Base-by-base conservation (phyloP, 768 basidiomycete species). In the Serendipita sp. region DNA sequence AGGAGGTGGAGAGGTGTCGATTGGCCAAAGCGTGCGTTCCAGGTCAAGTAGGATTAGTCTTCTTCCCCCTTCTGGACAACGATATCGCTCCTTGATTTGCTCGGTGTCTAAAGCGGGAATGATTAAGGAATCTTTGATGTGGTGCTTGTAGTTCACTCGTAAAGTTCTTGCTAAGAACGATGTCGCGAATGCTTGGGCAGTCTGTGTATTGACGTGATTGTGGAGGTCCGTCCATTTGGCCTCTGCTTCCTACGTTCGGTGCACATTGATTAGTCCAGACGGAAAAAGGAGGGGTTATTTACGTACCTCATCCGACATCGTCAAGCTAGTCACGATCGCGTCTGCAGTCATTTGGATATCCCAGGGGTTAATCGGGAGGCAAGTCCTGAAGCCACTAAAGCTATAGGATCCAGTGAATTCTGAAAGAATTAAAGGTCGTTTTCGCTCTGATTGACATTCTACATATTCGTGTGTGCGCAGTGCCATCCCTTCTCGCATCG, bases 401-500 rank as follows among this genome's bases (percentile, higher is more conserved):
- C 83, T 86, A 70, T 92, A 92, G 3, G 84, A 84, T 10, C 91
- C 91, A 0, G 91, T 87, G 71, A 93, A 93, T 83, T 89, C 67
- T n/a, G 64, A 8, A 67, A 91, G 71, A 66, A 92, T 84, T 34
- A 92, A 79, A 0, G 87, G 85, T 62, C 88, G 75, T 66, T 81
- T 78, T 62, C 78, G 70, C 63, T 71, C 83, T 69, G 88, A 85
- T 71, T 91, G 91, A 69, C 88, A 91, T 72, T 89, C 87, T 10
- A 93, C 88, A 70, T 82, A 91, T 71, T 91, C 88, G 70, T 90
- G 88, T 1, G 85, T 84, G 52, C 86, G 77, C 62, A 91, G 73
- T 8, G 89, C 89, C 91, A 93, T 92, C 0, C 91, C 91, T 72
- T 93, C 91, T 2, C 91, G 77, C 72, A 93, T 74, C 71, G 86